Evolutionary conservation across 116 monocot genomes (phyloP).

Genomic region (Papilionanthe hybrid): DNA sequence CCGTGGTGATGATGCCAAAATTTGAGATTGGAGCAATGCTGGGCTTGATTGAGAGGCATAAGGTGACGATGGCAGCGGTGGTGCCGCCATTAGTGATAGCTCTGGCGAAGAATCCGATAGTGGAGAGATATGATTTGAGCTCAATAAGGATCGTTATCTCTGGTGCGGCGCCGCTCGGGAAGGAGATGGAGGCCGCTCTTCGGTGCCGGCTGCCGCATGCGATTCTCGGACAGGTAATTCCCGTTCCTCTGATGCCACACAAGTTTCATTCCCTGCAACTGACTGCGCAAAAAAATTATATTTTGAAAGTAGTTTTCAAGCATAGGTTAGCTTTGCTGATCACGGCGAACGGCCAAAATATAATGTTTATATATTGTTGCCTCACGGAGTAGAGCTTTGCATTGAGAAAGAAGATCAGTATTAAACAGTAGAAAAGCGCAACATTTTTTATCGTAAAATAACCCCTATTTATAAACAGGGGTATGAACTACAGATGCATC

Average conservation of each 20-base stretch:
- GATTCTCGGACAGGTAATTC: constrained; percentile 68
- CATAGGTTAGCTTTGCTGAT: too few species aligned
- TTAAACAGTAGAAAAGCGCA: too few species aligned
- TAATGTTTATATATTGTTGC: too few species aligned
- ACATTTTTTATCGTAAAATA: too few species aligned
- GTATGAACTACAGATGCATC: too few species aligned
- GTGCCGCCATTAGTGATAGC: constrained; percentile 89
- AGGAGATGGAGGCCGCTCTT: constrained; percentile 67
- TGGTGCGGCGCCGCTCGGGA: constrained; percentile 87
- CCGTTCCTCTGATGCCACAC: neutral
- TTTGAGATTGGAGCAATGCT: constrained; percentile 75
- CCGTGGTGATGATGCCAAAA: constrained; percentile 68
- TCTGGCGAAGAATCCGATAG: constrained; percentile 59
- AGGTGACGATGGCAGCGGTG: constrained; percentile 64
- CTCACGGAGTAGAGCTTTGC: too few species aligned
- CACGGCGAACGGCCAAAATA: too few species aligned
- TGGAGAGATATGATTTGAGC: constrained; percentile 64
- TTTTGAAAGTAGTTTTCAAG: too few species aligned
- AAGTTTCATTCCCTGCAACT: too few species aligned
- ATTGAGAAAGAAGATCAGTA: too few species aligned
- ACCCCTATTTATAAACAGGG: too few species aligned
- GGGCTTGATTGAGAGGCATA: constrained; percentile 44
- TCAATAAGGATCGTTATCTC: constrained; percentile 69
- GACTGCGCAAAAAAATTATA: too few species aligned
- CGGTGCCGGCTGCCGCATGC: constrained; percentile 58